Conservation (phyloP, 495 filamentous ascomycete species). For the Hyphodiscus hymeniophilus region DNA sequence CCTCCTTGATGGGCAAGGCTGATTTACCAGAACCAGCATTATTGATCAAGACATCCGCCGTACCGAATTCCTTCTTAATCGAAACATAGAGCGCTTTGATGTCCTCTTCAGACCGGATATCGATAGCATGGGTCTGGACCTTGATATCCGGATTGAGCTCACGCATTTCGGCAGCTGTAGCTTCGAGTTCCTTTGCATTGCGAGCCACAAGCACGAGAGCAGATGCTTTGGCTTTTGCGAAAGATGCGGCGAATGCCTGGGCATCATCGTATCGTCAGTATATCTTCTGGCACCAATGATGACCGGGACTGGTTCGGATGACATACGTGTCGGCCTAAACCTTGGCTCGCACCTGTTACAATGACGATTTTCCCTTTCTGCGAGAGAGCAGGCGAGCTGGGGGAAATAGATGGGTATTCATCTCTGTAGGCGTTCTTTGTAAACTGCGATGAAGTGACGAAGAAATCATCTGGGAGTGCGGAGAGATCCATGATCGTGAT, state of each 20-base stretch:
- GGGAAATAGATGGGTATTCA: slow-evolving; percentile 36
- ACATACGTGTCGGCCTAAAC: slow-evolving; percentile 28
- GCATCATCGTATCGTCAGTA: neutral
- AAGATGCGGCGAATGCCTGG: slow-evolving; percentile 33
- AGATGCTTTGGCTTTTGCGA: slow-evolving; percentile 32
- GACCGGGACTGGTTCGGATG: too few relatives aligned
- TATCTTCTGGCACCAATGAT: neutral
- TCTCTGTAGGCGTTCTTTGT: slow-evolving; percentile 32
- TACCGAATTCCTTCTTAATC: slow-evolving; percentile 29
- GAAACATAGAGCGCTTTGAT: slow-evolving; percentile 29
- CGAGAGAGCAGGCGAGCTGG: slow-evolving; percentile 23
- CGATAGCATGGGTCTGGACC: slow-evolving; percentile 23
- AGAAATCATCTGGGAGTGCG: slow-evolving; percentile 2
- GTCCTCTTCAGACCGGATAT: slow-evolving; percentile 26
- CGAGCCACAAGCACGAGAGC: slow-evolving; percentile 35
- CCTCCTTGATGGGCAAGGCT: slow-evolving; percentile 16
- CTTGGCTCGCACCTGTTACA: slow-evolving; percentile 38
- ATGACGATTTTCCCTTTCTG: slow-evolving; percentile 34
- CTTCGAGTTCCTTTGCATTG: slow-evolving; percentile 26
- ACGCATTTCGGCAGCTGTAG: slow-evolving; percentile 24
- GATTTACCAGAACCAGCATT: slow-evolving; percentile 29
- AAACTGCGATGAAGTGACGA: slow-evolving; percentile 13
- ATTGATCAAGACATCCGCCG: slow-evolving; percentile 37
- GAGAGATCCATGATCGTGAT: too few relatives aligned
- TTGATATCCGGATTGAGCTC: slow-evolving; percentile 24